A percentile compares a stretch with the other conserved stretches of the same genome.
These are phyloP conservation scores for Lignosus rhinocerotis DNA, from an alignment of 1,284 basidiomycete species.

Conservation along the genomic window DNA sequence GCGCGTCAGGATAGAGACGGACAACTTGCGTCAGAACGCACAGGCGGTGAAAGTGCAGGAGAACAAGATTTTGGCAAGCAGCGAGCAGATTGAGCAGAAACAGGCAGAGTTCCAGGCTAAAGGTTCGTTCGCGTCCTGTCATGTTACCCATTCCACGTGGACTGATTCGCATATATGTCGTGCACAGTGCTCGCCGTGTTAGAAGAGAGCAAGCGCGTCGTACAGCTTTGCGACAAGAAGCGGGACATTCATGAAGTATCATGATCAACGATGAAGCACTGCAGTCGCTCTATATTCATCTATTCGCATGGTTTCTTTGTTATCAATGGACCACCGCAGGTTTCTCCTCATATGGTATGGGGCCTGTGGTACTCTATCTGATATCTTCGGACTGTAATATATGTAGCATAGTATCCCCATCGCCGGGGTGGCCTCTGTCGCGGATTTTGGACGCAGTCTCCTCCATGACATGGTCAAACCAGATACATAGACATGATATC, in stretches of 20 bases:
- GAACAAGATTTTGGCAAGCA: conserved; percentile 49
- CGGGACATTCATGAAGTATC: conserved; percentile 33
- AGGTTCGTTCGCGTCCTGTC: conserved; percentile 39
- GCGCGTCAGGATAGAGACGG: conserved; percentile 54
- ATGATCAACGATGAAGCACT: conserved; percentile 5
- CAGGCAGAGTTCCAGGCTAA: conserved; percentile 56
- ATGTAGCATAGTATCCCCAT: conserved; percentile 17
- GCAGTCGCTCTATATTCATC: not conserved
- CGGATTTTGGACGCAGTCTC: not conserved
- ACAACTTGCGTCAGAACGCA: conserved; percentile 51
- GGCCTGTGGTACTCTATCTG: not conserved
- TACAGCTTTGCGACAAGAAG: conserved; percentile 47
- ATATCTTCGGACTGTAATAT: conserved; percentile 14
- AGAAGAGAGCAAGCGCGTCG: conserved; percentile 54
- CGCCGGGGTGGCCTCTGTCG: not conserved
- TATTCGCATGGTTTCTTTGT: conserved; percentile 5
- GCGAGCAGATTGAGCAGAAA: conserved; percentile 56
- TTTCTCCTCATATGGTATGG: not conserved
- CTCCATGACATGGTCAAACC: not conserved
- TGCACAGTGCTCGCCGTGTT: conserved; percentile 55
- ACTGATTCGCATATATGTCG: not conserved
- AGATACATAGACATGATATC: not conserved
- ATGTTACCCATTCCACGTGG: not conserved
- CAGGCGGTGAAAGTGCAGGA: conserved; percentile 55
- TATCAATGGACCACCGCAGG: conserved; percentile 9